phyloP scores from a whole-genome alignment of 129 eudicot genomes.

The Flaveria ramosissima region DNA sequence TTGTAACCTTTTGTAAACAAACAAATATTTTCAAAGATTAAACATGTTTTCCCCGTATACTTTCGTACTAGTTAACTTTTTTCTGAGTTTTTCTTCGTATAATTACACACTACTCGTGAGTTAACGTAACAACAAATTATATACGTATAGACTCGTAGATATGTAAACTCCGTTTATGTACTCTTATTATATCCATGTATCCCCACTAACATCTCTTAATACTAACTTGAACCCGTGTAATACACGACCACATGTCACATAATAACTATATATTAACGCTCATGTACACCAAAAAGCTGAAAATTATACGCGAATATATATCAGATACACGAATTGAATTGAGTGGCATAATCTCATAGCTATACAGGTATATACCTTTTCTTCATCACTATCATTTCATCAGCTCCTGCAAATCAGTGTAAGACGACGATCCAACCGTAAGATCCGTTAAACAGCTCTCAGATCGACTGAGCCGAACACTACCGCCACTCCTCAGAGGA shows the following conservation, averaged over 20 bases:
- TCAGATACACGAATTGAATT: background rate
- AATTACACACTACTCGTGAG: background rate
- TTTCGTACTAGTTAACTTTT: no score
- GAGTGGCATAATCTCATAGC: background rate
- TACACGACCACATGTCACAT: background rate
- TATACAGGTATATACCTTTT: background rate
- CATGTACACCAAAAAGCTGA: no score
- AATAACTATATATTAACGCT: no score
- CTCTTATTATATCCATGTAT: background rate
- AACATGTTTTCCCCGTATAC: no score
- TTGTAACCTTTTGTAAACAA: no score
- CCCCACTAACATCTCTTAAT: no score
- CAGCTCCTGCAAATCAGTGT: constrained; percentile 24
- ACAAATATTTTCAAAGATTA: no score
- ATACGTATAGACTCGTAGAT: no score
- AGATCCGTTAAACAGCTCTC: constrained; percentile 19
- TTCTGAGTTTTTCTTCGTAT: no score
- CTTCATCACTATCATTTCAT: background rate
- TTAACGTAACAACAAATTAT: background rate
- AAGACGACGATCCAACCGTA: constrained; percentile 6
- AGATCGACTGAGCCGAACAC: constrained; percentile 28
- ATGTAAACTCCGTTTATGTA: background rate
- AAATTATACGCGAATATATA: background rate
- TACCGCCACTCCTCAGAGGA: constrained; percentile 11
- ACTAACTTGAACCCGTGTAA: no score